Base-by-base conservation (phyloP, 2,329 filamentous ascomycete genomes). In the Gaeumannomyces sp. region DNA sequence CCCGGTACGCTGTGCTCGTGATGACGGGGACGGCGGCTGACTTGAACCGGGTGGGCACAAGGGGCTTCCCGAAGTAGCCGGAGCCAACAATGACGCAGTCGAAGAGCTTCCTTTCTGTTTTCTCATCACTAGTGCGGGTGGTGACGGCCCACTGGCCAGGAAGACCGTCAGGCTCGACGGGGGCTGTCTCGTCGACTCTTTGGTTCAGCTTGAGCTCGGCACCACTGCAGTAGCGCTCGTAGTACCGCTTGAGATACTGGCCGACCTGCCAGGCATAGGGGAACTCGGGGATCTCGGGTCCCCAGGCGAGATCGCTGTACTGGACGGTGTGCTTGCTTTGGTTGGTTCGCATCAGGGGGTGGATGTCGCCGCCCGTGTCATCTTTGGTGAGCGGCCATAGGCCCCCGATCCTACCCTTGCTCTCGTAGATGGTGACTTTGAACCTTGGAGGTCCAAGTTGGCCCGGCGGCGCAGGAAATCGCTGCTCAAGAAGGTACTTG, bases 251-350 rank as follows among this genome's bases (percentile, higher is more conserved):
- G 8, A 95, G 79, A 72, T 96, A 96, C 29, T 78, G 79, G 1
- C 91, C 90, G 4, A 94, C 85, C 76, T 92, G 86, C 86, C 89
- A 92, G 0, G 91, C 92, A 53, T 82, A 86, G 1, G 92, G 92
- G 61, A 95, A 88, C 74, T 89, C 81, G 1, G 89, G 86, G 14
- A 60, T 59, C 1, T 75, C 76, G 6, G 80, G 76, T 3, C 83
- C 80, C 91, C 91, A 96, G 7, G 89, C 83, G 29, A 92, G 74
- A 72, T 94, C 92, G 68, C 85, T 87, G 70, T 89, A 89, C 70
- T 85, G 83, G 68, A 95, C 86, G 0, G 90, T 92, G 74, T 92
- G 91, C 60, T 84, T 84, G 76, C 89, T 93, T 71, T 93, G 85
- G 73, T 96, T 96, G 4, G 85, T 85, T 22, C 85, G 80, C 81